Evolutionary conservation across 371 early-diverging fungal species (phyloP).

Genomic region (Enterocytospora artemiae): DNA sequence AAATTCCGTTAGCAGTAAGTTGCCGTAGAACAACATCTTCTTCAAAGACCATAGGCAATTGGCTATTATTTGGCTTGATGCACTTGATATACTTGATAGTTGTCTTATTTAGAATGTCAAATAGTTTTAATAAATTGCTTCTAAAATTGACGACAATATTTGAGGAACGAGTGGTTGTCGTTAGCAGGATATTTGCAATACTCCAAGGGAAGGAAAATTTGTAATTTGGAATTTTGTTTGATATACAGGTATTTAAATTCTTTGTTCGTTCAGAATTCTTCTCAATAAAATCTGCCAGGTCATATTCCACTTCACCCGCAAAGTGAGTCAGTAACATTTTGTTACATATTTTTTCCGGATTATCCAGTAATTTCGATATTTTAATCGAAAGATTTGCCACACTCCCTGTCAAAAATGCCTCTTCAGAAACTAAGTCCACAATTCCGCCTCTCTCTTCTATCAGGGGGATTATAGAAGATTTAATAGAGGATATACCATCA

Average conservation of each 20-base stretch:
- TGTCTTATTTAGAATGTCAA: slow-evolving; percentile 77
- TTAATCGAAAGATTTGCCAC: slow-evolving; percentile 42
- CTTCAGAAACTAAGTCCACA: slow-evolving; percentile 56
- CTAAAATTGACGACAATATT: slow-evolving; percentile 72
- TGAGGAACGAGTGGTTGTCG: slow-evolving; percentile 21
- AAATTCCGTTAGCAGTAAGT: slow-evolving; percentile 55
- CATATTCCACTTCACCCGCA: slow-evolving; percentile 82
- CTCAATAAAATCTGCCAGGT: slow-evolving; percentile 83
- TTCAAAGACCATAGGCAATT: slow-evolving; percentile 75
- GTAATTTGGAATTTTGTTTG: neutral
- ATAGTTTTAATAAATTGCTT: slow-evolving; percentile 63
- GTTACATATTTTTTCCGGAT: slow-evolving; percentile 18
- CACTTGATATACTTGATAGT: slow-evolving; percentile 92
- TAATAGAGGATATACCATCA: neutral
- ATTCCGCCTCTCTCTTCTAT: slow-evolving; percentile 56
- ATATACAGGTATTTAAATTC: slow-evolving; percentile 24
- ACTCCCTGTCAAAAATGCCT: slow-evolving; percentile 49
- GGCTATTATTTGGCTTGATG: slow-evolving; percentile 88
- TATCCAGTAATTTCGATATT: slow-evolving; percentile 36
- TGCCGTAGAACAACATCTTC: slow-evolving; percentile 61
- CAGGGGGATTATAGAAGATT: slow-evolving; percentile 11
- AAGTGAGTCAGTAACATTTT: slow-evolving; percentile 76
- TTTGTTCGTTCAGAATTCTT: slow-evolving; percentile 77
- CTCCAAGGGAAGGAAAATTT: too few species aligned
- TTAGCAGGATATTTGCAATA: neutral